phyloP scores from a whole-genome alignment of 2,329 filamentous ascomycete species.

The Pyricularia sp. region DNA sequence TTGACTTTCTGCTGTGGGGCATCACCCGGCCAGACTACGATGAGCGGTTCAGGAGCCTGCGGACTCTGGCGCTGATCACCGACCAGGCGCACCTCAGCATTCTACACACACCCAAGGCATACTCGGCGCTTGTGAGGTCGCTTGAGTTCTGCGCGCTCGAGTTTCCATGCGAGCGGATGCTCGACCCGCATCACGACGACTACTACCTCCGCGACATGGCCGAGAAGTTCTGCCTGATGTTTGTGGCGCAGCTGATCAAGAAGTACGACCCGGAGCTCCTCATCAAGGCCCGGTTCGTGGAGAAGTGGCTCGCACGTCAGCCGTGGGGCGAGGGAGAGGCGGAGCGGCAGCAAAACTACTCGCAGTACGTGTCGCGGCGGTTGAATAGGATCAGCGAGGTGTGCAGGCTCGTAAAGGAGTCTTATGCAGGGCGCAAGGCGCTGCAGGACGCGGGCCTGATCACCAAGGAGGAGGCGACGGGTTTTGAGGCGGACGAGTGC shows the following conservation, averaged over 20 bases:
- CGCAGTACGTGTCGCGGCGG: constrained; percentile 36
- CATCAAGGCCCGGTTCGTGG: constrained; percentile 55
- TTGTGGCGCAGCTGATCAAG: constrained; percentile 48
- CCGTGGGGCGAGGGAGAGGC: constrained; percentile 52
- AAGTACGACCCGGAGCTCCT: constrained; percentile 48
- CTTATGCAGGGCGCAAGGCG: constrained; percentile 39
- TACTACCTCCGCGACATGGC: constrained; percentile 52
- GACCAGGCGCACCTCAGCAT: constrained; percentile 36
- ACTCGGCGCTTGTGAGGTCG: constrained; percentile 49
- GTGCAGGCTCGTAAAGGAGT: constrained; percentile 37
- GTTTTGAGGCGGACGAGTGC: constrained; percentile 11
- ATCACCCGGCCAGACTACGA: constrained; percentile 51
- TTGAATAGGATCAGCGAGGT: constrained; percentile 45
- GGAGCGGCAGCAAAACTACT: constrained; percentile 44
- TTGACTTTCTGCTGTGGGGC: constrained; percentile 43
- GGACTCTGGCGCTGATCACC: constrained; percentile 46
- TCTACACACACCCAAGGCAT: constrained; percentile 40
- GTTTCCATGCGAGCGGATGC: constrained; percentile 38
- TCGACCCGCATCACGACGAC: constrained; percentile 51
- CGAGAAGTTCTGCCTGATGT: constrained; percentile 50
- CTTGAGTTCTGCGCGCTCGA: constrained; percentile 47
- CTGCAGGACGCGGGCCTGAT: constrained; percentile 40
- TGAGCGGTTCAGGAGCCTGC: constrained; percentile 45
- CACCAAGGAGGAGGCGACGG: constrained; percentile 19
- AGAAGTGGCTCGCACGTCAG: constrained; percentile 66